Conservation (phyloP, 352 stramenopile genomes). For the Nothophytophthora sp. region DNA sequence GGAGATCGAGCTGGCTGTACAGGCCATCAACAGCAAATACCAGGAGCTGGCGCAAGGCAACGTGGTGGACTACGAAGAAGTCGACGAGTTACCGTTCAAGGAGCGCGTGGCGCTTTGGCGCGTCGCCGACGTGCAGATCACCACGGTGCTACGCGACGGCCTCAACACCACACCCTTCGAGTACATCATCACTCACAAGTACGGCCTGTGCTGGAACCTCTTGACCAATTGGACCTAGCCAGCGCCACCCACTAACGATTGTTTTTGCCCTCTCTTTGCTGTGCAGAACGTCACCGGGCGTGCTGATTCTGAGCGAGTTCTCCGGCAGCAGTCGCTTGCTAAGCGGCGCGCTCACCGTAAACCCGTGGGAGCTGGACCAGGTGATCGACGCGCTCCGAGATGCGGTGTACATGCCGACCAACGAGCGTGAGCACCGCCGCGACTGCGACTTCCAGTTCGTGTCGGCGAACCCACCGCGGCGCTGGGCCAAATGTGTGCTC, state of each 20-base stretch:
- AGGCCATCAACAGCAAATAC: conserved; percentile 93
- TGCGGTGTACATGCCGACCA: conserved; percentile 72
- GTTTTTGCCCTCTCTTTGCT: not conserved
- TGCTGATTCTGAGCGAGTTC: conserved; percentile 98
- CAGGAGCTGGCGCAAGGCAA: conserved; percentile 40
- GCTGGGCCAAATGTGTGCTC: conserved; percentile 75
- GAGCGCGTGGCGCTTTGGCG: conserved; percentile 78
- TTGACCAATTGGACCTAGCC: too few species aligned
- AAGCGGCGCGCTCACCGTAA: conserved; percentile 95
- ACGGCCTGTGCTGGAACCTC: conserved; percentile 1
- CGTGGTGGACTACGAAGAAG: conserved; percentile 80
- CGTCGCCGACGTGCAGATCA: conserved; percentile 76
- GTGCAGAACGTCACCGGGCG: conserved; percentile 62
- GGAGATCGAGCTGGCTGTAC: conserved; percentile 91
- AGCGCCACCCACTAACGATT: not conserved
- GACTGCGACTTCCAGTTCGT: conserved; percentile 85
- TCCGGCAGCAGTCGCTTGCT: conserved; percentile 95
- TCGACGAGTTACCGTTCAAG: conserved; percentile 67
- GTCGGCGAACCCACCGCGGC: conserved; percentile 58
- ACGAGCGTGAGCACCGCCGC: conserved; percentile 69
- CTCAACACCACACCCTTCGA: conserved; percentile 85
- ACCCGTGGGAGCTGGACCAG: conserved; percentile 96
- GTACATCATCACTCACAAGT: conserved; percentile 83
- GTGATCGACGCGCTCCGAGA: conserved; percentile 70
- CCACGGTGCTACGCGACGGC: conserved; percentile 71